Evolutionary conservation across 306 rosid species (phyloP), one percentile per base, ranked within the genome.

Genomic region (Cotoneaster glaucophyllus): DNA sequence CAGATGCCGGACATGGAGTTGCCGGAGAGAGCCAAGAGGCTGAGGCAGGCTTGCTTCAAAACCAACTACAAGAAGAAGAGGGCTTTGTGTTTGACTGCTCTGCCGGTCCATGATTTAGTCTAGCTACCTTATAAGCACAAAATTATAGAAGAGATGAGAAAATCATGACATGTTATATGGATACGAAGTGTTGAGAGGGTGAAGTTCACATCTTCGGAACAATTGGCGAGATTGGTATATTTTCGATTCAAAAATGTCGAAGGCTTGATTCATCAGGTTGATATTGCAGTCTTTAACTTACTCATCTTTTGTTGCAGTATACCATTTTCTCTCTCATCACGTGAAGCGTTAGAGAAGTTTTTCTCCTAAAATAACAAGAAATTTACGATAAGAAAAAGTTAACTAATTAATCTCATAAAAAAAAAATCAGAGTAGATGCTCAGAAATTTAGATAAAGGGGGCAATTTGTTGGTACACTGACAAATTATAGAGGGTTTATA

Each of bases 31-130:
- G 74, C 87, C 75, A 94, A 88, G 84, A 94, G 77, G 83, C 83
- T 94, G 48, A 90, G 98, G 79, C 96, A 94, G 50, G 89, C 92
- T 34, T 81, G 84, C 74, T 88, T 92, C 79, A 94, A 92, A 74
- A 87, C 95, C 15, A 88, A 87, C 53, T 83, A 86, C 89, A 88
- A 84, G 84, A 91, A 78, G 71, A 87, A 81, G 74, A 84, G 80
- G 74, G 68, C 64, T 5, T 57, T 73, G 75, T 17, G 54, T 50
- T 52, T 22, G 21, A 18, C 24, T 71, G 43, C 72, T 11, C 15
- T 71, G 43, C 76, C 13, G 37, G 45, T 13, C 50, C 44, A 70
- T 81, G 77, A 78, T 28, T 57, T 34, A 25, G 1, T 72, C 39
- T 15, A 9, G 24, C 6, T 5, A 26, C 11, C 28, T 61, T 22